Conservation (phyloP, 1,284 basidiomycete genomes). For the Ustilago xerochloae region DNA sequence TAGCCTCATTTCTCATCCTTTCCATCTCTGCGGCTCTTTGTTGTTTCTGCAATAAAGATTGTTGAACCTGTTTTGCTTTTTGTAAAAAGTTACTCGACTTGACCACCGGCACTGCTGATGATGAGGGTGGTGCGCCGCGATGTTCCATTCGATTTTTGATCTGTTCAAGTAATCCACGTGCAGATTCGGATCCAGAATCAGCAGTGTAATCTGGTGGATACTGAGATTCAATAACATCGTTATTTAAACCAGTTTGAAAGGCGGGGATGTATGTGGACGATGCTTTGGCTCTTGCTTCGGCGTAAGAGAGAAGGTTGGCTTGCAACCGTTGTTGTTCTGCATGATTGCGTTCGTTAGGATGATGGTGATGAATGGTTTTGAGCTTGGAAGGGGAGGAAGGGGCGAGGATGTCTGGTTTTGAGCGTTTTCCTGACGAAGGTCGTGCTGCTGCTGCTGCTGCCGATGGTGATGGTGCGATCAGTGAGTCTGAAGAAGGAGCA, state of each 20-base stretch:
- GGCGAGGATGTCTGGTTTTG: conserved; percentile 15
- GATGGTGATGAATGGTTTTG: background rate
- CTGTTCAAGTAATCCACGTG: conserved; percentile 29
- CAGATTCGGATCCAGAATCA: conserved; percentile 2
- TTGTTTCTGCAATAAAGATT: conserved; percentile 41
- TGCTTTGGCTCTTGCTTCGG: conserved; percentile 26
- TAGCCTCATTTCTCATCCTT: conserved; percentile 16
- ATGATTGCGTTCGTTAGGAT: background rate
- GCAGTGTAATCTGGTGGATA: conserved; percentile 25
- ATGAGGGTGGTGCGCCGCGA: too few relatives aligned
- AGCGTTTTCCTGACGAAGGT: conserved; percentile 12
- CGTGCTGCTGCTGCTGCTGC: background rate
- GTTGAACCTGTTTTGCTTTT: conserved; percentile 39
- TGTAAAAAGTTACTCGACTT: conserved; percentile 31
- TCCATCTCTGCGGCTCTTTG: conserved; percentile 13
- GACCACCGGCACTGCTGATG: too few relatives aligned
- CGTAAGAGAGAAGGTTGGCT: conserved; percentile 27
- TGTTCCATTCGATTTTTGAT: conserved; percentile 33
- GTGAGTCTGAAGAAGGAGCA: background rate
- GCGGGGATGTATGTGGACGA: conserved; percentile 2
- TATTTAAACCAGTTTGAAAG: background rate
- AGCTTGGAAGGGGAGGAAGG: conserved; percentile 30
- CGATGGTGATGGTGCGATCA: background rate
- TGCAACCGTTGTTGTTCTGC: conserved; percentile 20
- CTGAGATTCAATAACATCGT: background rate